Evolutionary conservation across 352 stramenopile genomes (phyloP).

Genomic region (Phytophthora colocasiae): DNA sequence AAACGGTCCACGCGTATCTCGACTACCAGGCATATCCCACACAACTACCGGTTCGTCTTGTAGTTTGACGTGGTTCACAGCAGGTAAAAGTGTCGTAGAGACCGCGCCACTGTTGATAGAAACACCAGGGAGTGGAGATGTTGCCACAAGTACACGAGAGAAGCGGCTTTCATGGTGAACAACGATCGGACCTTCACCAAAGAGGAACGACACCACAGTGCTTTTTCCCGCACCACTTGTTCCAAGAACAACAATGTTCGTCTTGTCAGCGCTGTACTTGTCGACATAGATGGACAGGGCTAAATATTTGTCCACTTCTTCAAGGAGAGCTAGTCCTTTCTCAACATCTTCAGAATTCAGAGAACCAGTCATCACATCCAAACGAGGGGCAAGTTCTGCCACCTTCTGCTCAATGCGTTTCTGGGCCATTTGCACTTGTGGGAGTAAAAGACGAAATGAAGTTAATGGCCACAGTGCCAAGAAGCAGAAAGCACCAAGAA

Average conservation of each 20-base stretch:
- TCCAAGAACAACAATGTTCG: conserved; percentile 24
- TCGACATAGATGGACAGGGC: conserved; percentile 2
- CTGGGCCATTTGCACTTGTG: no score
- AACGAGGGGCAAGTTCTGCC: background rate
- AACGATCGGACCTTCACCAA: conserved; percentile 13
- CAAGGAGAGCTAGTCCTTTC: conserved; percentile 8
- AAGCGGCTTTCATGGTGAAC: conserved; percentile 19
- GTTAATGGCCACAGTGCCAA: no score
- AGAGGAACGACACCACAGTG: conserved; percentile 33
- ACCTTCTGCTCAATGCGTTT: conserved; percentile 4
- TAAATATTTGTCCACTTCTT: conserved; percentile 28
- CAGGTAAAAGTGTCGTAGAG: conserved; percentile 17
- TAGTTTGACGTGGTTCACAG: conserved; percentile 1
- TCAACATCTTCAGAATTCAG: conserved; percentile 14
- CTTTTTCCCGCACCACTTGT: conserved; percentile 28
- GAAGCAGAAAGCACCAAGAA: background rate
- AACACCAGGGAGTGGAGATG: conserved; percentile 4
- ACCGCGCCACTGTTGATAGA: conserved; percentile 17
- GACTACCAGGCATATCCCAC: conserved; percentile 41
- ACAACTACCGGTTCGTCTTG: conserved; percentile 2
- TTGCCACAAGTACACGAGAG: conserved; percentile 12
- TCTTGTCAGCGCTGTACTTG: background rate
- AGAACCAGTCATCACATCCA: background rate
- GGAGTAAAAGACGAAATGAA: no score
- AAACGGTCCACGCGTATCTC: conserved; percentile 29